Evolutionary conservation across 2,329 filamentous ascomycete genomes (phyloP).

Genomic region (Bipolaris sorokiniana): DNA sequence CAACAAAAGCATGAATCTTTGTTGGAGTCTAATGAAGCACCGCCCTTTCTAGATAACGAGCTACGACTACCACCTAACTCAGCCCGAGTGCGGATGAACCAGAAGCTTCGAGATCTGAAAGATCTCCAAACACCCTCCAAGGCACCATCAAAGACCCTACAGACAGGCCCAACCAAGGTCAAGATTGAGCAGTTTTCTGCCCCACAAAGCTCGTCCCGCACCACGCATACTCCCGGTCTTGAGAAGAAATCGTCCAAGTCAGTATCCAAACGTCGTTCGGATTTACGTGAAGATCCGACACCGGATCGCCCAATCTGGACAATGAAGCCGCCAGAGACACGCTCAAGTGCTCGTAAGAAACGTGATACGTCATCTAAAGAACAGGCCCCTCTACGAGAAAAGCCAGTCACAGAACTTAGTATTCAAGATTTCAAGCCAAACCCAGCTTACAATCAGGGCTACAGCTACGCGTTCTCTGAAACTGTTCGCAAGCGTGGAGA

Average conservation of each 20-base stretch:
- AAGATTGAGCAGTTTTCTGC: constrained; percentile 25
- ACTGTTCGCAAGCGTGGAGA: constrained; percentile 74
- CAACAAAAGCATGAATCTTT: constrained; percentile 24
- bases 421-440: constrained; percentile 84
- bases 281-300: constrained; percentile 13
- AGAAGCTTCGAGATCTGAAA: constrained; percentile 23
- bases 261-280: constrained; percentile 7
- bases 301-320: constrained; percentile 34
- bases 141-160: constrained; percentile 11
- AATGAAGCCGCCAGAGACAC: constrained; percentile 24
- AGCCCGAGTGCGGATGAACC: constrained; percentile 37
- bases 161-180: constrained; percentile 18
- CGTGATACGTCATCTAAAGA: constrained; percentile 10
- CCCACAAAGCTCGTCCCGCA: constrained; percentile 12
- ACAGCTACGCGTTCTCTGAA: constrained; percentile 74
- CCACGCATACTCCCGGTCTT: constrained; percentile 10
- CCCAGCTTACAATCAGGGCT: constrained; percentile 71
- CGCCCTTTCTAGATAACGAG: constrained; percentile 23
- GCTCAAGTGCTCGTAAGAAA: constrained; percentile 15
- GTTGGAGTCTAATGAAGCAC: constrained; percentile 37
- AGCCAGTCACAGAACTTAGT: constrained; percentile 63
- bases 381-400: constrained; percentile 55
- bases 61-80: constrained; percentile 26
- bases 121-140: constrained; percentile 23
- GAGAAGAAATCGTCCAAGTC: constrained; percentile 2